A percentile compares a stretch with the other conserved stretches of the same genome.
Evolutionary conservation across 768 basidiomycete genomes (phyloP).

Genomic region (Lenzites betulinus): DNA sequence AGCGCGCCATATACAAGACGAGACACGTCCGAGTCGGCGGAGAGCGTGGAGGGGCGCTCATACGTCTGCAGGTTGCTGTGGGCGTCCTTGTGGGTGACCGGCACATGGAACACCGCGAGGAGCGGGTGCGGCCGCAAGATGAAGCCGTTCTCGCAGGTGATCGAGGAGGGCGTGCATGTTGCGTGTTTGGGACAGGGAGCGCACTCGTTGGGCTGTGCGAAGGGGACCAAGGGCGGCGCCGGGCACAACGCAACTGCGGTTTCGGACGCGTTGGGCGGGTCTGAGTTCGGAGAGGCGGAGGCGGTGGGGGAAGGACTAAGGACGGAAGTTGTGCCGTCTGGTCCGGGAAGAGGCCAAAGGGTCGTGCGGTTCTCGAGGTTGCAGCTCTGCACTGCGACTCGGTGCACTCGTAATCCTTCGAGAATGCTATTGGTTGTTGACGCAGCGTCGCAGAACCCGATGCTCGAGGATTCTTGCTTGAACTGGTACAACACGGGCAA

Average conservation of each 20-base stretch:
- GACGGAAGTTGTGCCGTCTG: constrained; percentile 17
- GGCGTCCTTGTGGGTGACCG: constrained; percentile 41
- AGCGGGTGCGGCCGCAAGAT: constrained; percentile 58
- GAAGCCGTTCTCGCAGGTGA: constrained; percentile 70
- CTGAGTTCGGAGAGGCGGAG: background rate
- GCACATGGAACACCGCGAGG: constrained; percentile 41
- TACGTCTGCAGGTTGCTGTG: constrained; percentile 6
- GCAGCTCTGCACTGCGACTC: constrained; percentile 55
- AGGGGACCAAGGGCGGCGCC: constrained; percentile 52
- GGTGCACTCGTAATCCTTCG: constrained; percentile 46
- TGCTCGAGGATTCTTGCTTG: constrained; percentile 65
- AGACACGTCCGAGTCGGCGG: constrained; percentile 8
- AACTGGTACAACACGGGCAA: constrained; percentile 43
- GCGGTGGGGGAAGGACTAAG: constrained; percentile 18
- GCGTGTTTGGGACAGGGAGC: constrained; percentile 63
- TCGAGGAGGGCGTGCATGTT: constrained; percentile 59
- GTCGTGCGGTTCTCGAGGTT: constrained; percentile 55
- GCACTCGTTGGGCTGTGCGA: constrained; percentile 63
- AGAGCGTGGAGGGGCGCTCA: constrained; percentile 1
- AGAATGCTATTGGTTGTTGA: constrained; percentile 59
- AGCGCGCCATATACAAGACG: constrained; percentile 27
- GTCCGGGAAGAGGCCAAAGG: constrained; percentile 36
- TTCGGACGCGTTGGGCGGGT: constrained; percentile 28
- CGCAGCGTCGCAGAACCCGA: constrained; percentile 78
- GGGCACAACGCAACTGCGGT: constrained; percentile 45